Evolutionary conservation across 179 eudicot species (phyloP), one percentile per base, ranked within the genome.

Genomic region (Silene coronaria): DNA sequence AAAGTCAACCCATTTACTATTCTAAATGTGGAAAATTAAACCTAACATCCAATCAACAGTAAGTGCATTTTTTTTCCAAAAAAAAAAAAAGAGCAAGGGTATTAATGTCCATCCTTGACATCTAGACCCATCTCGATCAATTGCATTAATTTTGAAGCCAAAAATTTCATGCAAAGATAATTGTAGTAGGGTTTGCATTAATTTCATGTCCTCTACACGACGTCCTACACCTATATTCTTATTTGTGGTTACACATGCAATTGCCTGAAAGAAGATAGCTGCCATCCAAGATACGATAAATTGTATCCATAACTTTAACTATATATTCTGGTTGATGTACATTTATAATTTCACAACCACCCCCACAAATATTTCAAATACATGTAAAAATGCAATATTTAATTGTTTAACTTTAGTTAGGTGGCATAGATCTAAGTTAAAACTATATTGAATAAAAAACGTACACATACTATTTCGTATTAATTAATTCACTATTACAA

Each of bases 191-290:
- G 67, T 17, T 34, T 38, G 70, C 76, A 80, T 71, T 75, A 14
- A 71, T 64, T 62, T 45, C 24, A 26, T 48, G 55, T 6, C 21
- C 58, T 53, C n/a, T 53, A 14, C 7, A 14, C 70, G 23, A 74
- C 63, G 19, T 24, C n/a, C 4, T 17, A 17, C 21, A 38, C 12
- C 14, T 7, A 67, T 2, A 42, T 2, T 67, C 30, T 48, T 62
- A 45, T 53, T 63, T 63, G 58, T 53, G 34, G 46, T 55, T 67
- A 67, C 74, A 76, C 79, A 76, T 75, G 69, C 76, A 71, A 55
- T 26, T 64, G 64, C 32, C 66, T 28, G 16, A 16, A 30, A 28
- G 0, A 36, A 7, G 9, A 6, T 34, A 34, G 38, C 38, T 34
- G 0, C 38, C 38, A 34, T 34, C 8, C 38, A 34, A 34, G 38